These are phyloP conservation scores for Vanrija sp. DNA, from an alignment of 1,284 basidiomycete species.

Conservation along the genomic window DNA sequence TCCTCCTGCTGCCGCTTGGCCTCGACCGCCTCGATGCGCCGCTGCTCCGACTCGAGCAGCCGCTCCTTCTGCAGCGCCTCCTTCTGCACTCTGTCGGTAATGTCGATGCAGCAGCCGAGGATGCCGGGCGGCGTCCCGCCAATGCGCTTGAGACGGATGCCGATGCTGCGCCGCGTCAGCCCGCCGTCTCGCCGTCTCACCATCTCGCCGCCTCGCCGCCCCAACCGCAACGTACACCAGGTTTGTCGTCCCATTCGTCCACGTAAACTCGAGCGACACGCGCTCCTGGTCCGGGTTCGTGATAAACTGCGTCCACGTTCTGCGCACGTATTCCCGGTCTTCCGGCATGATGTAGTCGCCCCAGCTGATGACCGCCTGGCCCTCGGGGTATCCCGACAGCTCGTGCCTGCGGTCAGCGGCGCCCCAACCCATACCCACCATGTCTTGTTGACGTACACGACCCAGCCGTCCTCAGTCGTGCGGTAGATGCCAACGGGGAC, in stretches of 20 bases:
- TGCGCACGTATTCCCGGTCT: constrained; percentile 10
- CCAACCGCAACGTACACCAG: no score
- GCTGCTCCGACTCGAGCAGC: constrained; percentile 39
- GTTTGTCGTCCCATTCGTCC: no score
- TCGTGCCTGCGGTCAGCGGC: constrained; percentile 26
- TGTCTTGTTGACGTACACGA: constrained; percentile 33
- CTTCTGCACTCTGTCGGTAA: constrained; percentile 41
- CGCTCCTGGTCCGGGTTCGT: constrained; percentile 1
- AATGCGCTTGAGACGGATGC: no score
- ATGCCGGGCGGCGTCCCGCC: no score
- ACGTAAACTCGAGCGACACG: constrained; percentile 18
- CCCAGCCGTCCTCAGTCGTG: constrained; percentile 27
- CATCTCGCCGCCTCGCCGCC: no score
- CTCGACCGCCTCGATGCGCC: constrained; percentile 43
- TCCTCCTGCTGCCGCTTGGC: constrained; percentile 45
- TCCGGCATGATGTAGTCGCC: constrained; percentile 25
- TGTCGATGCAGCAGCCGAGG: constrained; percentile 22
- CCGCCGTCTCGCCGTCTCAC: no score
- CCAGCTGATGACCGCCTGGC: constrained; percentile 27
- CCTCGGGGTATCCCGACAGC: constrained; percentile 26
- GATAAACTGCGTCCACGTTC: constrained; percentile 24
- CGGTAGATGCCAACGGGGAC: constrained; percentile 46
- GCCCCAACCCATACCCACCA: constrained; percentile 19
- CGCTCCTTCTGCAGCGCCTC: constrained; percentile 39
- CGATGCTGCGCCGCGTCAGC: no score